Evolutionary conservation across 768 basidiomycete species (phyloP), one percentile per base, ranked within the genome.

Genomic region (Termitomyces sp.): DNA sequence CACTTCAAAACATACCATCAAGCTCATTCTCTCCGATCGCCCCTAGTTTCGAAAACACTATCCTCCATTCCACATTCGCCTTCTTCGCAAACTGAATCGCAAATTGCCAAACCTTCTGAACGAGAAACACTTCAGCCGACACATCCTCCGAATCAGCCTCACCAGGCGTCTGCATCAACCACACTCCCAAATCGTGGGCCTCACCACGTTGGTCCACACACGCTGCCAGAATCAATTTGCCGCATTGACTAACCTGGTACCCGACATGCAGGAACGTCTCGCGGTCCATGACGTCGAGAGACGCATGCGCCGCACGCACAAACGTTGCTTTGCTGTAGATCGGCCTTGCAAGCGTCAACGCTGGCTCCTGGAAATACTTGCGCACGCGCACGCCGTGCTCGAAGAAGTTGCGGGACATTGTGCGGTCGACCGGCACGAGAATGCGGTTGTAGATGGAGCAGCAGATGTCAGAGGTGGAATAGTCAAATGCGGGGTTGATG

Each of bases 191-290:
- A 59, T 89, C 84, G 63, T 88, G 83, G 16, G 79, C 83, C 66
- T 94, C 90, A 2, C 90, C 92, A 1, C 87, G 77, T 66, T 92
- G 84, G 65, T 95, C 92, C 6, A 89, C 73, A 63, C 86, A 88
- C 31, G 83, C 77, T n/a, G 83, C 83, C 17, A 90, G 66, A 6
- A 93, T 75, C 92, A 92, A 94, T 67, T 86, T 87, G 10, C 86
- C 81, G 57, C 87, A 89, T 5, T 68, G 62, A 11, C 87, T 86
- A 2, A 87, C 59, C 40, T 72, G 77, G 68, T 95, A 95, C 2
- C 83, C 92, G 38, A 93, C 78, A 66, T 95, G 92, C 43, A 95
- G 72, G 53, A 93, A 70, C 1, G 82, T 85, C 34, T 69, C 57
- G 2, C 75, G 68, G 64, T 81, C 77, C 57, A 78, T 56, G 17